Evolutionary conservation across 768 basidiomycete species (phyloP).

Genomic region (Gyrodon lividus): DNA sequence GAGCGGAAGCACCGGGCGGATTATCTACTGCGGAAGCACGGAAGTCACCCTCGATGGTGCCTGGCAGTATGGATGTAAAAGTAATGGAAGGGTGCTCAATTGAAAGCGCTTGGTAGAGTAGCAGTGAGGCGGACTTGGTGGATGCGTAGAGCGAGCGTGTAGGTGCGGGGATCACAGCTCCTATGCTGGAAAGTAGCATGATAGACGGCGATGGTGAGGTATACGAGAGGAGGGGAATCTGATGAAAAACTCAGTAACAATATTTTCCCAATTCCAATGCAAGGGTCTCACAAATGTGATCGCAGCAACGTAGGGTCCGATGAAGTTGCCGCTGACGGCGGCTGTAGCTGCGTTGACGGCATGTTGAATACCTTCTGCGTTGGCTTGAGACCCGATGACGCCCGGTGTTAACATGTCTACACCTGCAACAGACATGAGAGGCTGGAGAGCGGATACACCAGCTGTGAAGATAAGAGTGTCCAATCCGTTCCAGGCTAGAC

Average conservation of each 20-base stretch:
- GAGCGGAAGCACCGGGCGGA: slow-evolving; percentile 33
- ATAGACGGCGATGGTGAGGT: slow-evolving; percentile 70
- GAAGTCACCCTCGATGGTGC: slow-evolving; percentile 75
- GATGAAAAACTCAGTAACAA: neutral
- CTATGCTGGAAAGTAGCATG: slow-evolving; percentile 76
- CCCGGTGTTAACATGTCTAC: slow-evolving; percentile 35
- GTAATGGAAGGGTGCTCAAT: slow-evolving; percentile 73
- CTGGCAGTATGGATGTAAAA: slow-evolving; percentile 63
- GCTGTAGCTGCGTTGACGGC: slow-evolving; percentile 55
- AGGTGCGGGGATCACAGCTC: slow-evolving; percentile 79
- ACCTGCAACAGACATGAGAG: slow-evolving; percentile 71
- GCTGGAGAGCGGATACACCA: slow-evolving; percentile 79
- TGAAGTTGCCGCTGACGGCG: slow-evolving; percentile 63
- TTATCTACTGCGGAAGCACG: slow-evolving; percentile 76
- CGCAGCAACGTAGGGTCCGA: slow-evolving; percentile 68
- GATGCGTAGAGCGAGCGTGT: slow-evolving; percentile 82
- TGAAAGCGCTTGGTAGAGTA: slow-evolving; percentile 75
- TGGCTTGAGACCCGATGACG: slow-evolving; percentile 38
- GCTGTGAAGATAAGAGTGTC: slow-evolving; percentile 83
- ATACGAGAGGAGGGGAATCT: slow-evolving; percentile 75
- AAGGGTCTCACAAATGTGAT: slow-evolving; percentile 61
- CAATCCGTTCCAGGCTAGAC: slow-evolving; percentile 72
- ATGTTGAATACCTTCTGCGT: slow-evolving; percentile 54
- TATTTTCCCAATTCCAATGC: neutral
- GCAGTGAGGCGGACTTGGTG: slow-evolving; percentile 76